phyloP scores from a whole-genome alignment of 208 protist genomes.

The Kentomonas sorsogonicus region DNA sequence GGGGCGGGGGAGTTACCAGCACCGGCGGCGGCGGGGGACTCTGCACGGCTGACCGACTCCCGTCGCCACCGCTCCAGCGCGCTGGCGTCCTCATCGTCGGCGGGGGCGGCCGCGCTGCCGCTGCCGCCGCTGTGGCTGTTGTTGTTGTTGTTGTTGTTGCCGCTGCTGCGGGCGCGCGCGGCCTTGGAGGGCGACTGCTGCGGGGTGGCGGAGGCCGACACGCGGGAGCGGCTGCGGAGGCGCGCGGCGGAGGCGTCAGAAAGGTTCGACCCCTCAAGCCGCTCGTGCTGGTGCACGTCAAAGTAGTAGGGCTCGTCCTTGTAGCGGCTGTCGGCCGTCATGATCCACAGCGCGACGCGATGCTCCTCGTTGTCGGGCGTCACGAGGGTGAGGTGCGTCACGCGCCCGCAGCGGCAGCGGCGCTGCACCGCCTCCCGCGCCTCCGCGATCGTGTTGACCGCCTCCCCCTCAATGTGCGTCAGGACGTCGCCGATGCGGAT shows the following conservation, averaged over 20 bases:
- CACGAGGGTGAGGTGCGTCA: conserved; percentile 32
- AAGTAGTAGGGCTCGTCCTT: conserved; percentile 34
- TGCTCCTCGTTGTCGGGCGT: conserved; percentile 28
- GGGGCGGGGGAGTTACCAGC: background rate
- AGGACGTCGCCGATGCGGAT: conserved; percentile 47
- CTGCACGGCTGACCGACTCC: background rate
- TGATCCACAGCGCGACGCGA: conserved; percentile 41
- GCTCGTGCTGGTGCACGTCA: conserved; percentile 27
- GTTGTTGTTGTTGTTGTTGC: too few relatives aligned
- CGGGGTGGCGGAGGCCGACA: background rate
- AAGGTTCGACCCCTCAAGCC: conserved; percentile 24
- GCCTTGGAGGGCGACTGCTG: background rate
- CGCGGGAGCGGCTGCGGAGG: background rate
- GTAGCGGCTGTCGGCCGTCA: conserved; percentile 40
- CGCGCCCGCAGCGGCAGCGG: conserved; percentile 23
- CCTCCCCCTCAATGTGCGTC: conserved; percentile 20
- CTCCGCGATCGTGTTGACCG: conserved; percentile 27
- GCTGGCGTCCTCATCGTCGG: background rate
- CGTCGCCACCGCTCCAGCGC: background rate
- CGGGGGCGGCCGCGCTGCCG: background rate
- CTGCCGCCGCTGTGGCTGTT: background rate
- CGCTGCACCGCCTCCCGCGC: conserved; percentile 22
- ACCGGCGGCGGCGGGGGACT: background rate
- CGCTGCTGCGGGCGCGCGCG: conserved; percentile 2
- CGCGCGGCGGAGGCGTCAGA: too few relatives aligned